These are phyloP conservation scores for Phialophora chinensis DNA, from an alignment of 2,329 filamentous ascomycete genomes.

Conservation along the genomic window DNA sequence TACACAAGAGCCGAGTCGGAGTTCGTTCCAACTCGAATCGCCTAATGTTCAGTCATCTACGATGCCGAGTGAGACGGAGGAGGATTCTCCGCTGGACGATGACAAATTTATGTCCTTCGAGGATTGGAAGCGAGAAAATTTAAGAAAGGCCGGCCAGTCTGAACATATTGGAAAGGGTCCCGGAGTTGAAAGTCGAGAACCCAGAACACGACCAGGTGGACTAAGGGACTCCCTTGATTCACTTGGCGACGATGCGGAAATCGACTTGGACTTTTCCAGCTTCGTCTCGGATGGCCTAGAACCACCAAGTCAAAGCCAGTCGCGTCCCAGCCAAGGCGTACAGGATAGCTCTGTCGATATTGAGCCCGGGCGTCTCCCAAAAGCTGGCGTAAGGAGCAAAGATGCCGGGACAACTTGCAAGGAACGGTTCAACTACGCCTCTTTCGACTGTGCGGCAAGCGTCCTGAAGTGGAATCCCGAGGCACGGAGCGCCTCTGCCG, in stretches of 20 bases:
- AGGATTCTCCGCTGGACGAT: conserved; percentile 72
- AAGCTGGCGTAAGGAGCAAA: conserved; percentile 73
- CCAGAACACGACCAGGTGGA: conserved; percentile 58
- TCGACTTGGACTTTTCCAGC: conserved; percentile 72
- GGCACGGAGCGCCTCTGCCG: conserved; percentile 84
- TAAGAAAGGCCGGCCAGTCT: conserved; percentile 82
- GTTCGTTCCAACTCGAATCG: conserved; percentile 3
- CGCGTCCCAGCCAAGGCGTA: conserved; percentile 40
- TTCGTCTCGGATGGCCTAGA: conserved; percentile 59
- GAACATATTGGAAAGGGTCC: conserved; percentile 66
- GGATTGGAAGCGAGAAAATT: conserved; percentile 95
- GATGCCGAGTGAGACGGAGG: conserved; percentile 50
- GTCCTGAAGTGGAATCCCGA: conserved; percentile 87
- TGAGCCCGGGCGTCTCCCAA: conserved; percentile 55
- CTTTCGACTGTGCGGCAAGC: conserved; percentile 94
- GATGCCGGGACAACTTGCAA: conserved; percentile 98
- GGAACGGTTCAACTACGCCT: conserved; percentile 95
- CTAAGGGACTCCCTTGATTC: conserved; percentile 75
- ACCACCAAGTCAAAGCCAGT: conserved; percentile 29
- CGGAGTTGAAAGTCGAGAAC: conserved; percentile 46
- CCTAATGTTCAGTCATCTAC: conserved; percentile 4
- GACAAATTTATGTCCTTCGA: conserved; percentile 94
- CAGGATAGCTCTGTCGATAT: conserved; percentile 49
- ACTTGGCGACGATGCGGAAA: conserved; percentile 86
- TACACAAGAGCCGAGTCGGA: conserved; percentile 4